A percentile compares a stretch with the other conserved stretches of the same genome.
These are phyloP conservation scores for Sequoia sempervirens DNA, from an alignment of 75 land plant genomes.

Conservation along the genomic window DNA sequence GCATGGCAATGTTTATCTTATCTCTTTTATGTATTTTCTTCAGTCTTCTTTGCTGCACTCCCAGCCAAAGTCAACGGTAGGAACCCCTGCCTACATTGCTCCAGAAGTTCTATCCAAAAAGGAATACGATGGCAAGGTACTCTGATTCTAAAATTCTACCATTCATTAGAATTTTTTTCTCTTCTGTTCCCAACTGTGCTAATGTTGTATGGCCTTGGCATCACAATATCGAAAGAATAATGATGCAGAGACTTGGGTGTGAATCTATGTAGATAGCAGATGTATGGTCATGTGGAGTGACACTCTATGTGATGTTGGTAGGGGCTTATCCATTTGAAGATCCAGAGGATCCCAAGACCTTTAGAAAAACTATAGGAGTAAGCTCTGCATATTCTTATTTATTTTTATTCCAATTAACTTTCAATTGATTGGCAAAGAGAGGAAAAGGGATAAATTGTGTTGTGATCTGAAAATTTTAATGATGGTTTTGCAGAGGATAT, in stretches of 20 bases:
- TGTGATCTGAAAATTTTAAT: not conserved
- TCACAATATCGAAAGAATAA: not conserved
- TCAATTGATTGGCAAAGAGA: not conserved
- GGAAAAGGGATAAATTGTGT: not conserved
- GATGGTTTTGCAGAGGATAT: constrained; percentile 45
- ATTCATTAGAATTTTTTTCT: not conserved
- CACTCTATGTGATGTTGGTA: constrained; percentile 88
- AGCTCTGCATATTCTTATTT: constrained; percentile 11
- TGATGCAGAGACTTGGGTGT: not conserved
- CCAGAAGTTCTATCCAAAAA: constrained; percentile 51
- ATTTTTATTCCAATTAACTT: not conserved
- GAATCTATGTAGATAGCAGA: constrained; percentile 65
- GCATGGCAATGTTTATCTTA: not conserved
- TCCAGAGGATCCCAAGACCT: constrained; percentile 83
- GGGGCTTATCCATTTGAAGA: constrained; percentile 94
- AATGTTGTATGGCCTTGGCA: not conserved
- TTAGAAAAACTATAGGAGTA: constrained; percentile 75
- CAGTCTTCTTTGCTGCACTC: constrained; percentile 56
- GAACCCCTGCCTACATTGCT: constrained; percentile 66
- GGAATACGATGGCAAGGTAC: constrained; percentile 57
- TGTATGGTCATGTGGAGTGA: constrained; percentile 94
- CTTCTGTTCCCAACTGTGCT: not conserved
- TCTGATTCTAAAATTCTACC: not conserved
- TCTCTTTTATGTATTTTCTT: not conserved
- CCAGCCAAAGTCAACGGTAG: constrained; percentile 58